These are phyloP conservation scores for Globisporangium spiculum DNA, from an alignment of 352 stramenopile species.

Conservation along the genomic window DNA sequence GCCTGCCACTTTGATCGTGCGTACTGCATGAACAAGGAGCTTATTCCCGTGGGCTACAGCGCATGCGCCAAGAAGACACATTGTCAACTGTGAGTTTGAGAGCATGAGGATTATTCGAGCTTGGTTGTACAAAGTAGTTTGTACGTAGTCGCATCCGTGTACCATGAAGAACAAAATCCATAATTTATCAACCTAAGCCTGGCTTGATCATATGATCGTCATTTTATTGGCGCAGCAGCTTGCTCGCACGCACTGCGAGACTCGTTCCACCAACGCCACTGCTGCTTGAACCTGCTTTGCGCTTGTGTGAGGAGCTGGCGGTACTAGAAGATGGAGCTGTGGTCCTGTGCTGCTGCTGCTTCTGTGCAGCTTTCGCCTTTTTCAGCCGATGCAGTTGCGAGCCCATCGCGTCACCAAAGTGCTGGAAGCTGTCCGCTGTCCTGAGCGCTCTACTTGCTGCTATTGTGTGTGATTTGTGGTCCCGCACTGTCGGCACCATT, in stretches of 20 bases:
- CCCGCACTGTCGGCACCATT: too few relatives aligned
- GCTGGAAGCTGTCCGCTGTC: slow-evolving; percentile 38
- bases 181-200: neutral
- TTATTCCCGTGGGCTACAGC: neutral
- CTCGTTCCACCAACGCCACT: neutral
- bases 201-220: neutral
- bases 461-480: neutral
- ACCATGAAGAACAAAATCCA: neutral
- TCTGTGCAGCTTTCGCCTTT: slow-evolving; percentile 18
- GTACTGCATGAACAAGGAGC: neutral
- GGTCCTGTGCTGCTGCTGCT: neutral
- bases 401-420: slow-evolving; percentile 54
- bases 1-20: neutral
- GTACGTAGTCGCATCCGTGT: too few relatives aligned
- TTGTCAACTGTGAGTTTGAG: too few relatives aligned
- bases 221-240: slow-evolving; percentile 6
- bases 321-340: neutral
- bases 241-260: slow-evolving; percentile 6
- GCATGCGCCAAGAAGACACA: too few relatives aligned
- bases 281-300: too few relatives aligned
- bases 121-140: too few relatives aligned
- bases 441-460: neutral
- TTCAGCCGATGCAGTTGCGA: slow-evolving; percentile 59
- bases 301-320: neutral
- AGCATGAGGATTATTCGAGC: too few relatives aligned